These are phyloP conservation scores for Wickerhamiella azymoides DNA, from an alignment of 805 yeast species.

Conservation along the genomic window DNA sequence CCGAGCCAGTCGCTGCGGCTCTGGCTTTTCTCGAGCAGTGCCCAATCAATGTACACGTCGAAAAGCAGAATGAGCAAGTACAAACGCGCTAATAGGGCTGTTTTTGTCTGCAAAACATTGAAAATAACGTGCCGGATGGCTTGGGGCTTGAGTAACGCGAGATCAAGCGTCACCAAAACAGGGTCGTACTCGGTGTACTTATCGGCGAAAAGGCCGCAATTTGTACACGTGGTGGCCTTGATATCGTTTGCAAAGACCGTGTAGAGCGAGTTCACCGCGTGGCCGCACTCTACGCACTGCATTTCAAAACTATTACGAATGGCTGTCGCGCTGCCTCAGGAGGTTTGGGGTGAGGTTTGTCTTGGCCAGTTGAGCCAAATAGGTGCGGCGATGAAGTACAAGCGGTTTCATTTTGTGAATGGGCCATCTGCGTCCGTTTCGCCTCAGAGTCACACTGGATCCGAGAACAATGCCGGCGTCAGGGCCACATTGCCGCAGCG, in stretches of 20 bases:
- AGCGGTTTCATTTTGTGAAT: not conserved
- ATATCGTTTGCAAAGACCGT: slow-evolving; percentile 63
- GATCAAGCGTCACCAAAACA: slow-evolving; percentile 70
- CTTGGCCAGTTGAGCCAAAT: not conserved
- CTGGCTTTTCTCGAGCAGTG: slow-evolving; percentile 57
- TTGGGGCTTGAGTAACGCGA: slow-evolving; percentile 70
- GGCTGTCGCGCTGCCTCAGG: not conserved
- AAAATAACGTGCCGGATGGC: slow-evolving; percentile 69
- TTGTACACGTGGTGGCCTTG: slow-evolving; percentile 58
- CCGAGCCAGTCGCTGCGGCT: slow-evolving; percentile 17
- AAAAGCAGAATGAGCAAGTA: slow-evolving; percentile 55
- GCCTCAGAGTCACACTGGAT: not conserved
- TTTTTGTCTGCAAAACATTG: slow-evolving; percentile 35
- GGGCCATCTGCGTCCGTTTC: not conserved
- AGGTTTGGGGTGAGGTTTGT: not conserved
- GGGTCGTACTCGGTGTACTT: slow-evolving; percentile 83
- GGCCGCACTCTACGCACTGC: slow-evolving; percentile 86
- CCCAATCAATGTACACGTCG: slow-evolving; percentile 88
- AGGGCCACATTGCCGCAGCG: not conserved
- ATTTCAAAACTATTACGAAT: too few species aligned
- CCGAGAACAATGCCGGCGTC: not conserved
- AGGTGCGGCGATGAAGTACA: not conserved
- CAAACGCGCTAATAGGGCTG: slow-evolving; percentile 30
- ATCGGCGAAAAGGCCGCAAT: slow-evolving; percentile 68
- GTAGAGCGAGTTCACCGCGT: slow-evolving; percentile 49